Conservation (phyloP, 371 early-diverging fungal genomes). For the Funneliformis caledonium region DNA sequence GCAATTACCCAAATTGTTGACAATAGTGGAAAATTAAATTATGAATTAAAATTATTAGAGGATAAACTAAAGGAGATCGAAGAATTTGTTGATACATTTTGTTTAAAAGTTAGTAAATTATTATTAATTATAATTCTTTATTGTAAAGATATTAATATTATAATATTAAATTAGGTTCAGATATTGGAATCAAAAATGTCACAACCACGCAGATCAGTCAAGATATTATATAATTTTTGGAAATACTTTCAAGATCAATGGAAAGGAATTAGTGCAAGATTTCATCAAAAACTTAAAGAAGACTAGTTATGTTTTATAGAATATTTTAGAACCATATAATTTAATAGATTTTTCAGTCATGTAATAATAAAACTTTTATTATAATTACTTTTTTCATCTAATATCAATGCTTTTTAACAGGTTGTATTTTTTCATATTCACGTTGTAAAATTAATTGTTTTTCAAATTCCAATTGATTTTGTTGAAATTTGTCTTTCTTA, state of each 20-base stretch:
- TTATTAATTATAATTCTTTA: neutral
- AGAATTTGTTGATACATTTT: slow-evolving; percentile 34
- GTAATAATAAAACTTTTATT: too few relatives aligned
- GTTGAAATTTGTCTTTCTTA: slow-evolving; percentile 49
- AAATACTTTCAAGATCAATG: slow-evolving; percentile 31
- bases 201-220: slow-evolving; percentile 29
- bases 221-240: slow-evolving; percentile 8
- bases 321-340: neutral
- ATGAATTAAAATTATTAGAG: slow-evolving; percentile 26
- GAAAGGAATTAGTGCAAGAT: slow-evolving; percentile 6
- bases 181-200: slow-evolving; percentile 35
- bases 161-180: slow-evolving; percentile 19
- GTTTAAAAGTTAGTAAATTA: slow-evolving; percentile 31
- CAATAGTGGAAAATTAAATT: slow-evolving; percentile 33
- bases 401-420: slow-evolving; percentile 40
- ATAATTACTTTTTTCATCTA: neutral
- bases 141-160: neutral
- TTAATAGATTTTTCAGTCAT: neutral
- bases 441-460: slow-evolving; percentile 55
- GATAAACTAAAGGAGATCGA: slow-evolving; percentile 39
- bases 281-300: neutral
- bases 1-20: neutral
- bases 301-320: neutral
- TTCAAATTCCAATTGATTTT: slow-evolving; percentile 54
- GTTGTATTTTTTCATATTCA: slow-evolving; percentile 53